A percentile compares a stretch with the other conserved stretches of the same genome.
These are phyloP conservation scores for Candida loeiensis DNA, from an alignment of 805 yeast species.

Conservation along the genomic window DNA sequence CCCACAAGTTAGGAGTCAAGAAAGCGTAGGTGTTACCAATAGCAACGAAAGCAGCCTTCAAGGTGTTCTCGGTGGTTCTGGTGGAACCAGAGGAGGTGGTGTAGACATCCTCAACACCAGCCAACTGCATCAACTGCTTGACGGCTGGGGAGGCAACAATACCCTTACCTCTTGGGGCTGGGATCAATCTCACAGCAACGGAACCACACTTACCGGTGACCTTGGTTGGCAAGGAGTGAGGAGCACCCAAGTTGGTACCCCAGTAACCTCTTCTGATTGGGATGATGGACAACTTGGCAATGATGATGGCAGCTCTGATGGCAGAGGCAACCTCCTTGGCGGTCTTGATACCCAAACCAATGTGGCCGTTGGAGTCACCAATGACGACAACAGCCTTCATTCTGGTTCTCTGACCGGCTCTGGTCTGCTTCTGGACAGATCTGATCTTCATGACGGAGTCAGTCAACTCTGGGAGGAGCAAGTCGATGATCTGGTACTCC, in stretches of 20 bases:
- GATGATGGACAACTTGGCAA: slow-evolving; percentile 97
- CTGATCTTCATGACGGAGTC: slow-evolving; percentile 99
- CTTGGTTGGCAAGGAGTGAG: slow-evolving; percentile 97
- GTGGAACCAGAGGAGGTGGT: slow-evolving; percentile 98
- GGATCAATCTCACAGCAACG: slow-evolving; percentile 96
- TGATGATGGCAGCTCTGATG: slow-evolving; percentile 98
- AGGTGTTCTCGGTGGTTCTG: slow-evolving; percentile 99
- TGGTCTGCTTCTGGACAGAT: slow-evolving; percentile 99
- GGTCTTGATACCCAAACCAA: slow-evolving; percentile 99
- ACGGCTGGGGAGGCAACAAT: slow-evolving; percentile 99
- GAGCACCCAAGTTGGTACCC: slow-evolving; percentile 99
- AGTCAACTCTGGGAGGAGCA: slow-evolving; percentile 89
- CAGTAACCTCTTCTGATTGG: slow-evolving; percentile 99
- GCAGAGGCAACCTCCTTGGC: slow-evolving; percentile 99
- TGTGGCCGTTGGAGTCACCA: slow-evolving; percentile 99
- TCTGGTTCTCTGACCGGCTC: slow-evolving; percentile 99
- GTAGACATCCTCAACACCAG: slow-evolving; percentile 99
- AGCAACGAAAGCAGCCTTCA: slow-evolving; percentile 99
- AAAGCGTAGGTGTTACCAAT: slow-evolving; percentile 99
- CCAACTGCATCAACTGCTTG: slow-evolving; percentile 97
- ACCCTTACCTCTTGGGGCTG: slow-evolving; percentile 99
- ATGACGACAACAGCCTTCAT: slow-evolving; percentile 99
- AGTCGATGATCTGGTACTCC: slow-evolving; percentile 98
- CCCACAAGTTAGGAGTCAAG: slow-evolving; percentile 99
- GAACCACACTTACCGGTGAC: slow-evolving; percentile 99